Base-by-base conservation (phyloP, 768 basidiomycete genomes). In the Dentipellis sp. region DNA sequence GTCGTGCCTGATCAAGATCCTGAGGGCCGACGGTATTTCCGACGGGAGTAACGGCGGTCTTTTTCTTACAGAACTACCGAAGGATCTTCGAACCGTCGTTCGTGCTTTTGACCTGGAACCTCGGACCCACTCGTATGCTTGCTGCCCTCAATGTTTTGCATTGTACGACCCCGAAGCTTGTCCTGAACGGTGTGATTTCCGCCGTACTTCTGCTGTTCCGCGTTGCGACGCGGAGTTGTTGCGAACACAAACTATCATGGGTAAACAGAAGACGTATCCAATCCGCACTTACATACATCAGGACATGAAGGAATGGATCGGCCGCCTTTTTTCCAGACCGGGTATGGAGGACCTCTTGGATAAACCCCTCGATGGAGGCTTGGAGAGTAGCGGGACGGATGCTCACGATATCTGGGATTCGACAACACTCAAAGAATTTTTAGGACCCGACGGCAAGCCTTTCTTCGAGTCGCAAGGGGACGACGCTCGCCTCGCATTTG, bases 401-500 rank as follows among this genome's bases (percentile, higher is more conserved):
- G 16, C 34, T n/a, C 9, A 16, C 8, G 52, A 52, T 39, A 40
- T 52, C 14, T 52, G 34, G 34, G 52, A 39, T 38, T 34, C 16
- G 16, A 16, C 9, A n/a, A 19, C n/a, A 10, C 23, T 52, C 10
- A 9, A 9, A 9, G 34, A 9, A 10, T 52, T 52, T 23, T 37
- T 37, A 9, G 52, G 52, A n/a, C 52, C 52, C 52, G 52, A 52
- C 22, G 52, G 35, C 9, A 37, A 39, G 22, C 36, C 52, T 37
- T 52, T 52, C 21, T 21, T 52, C 4, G 35, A 8, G 10, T 9
- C 36, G 10, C 35, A 17, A 17, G 35, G 10, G 14, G 14, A 10
- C 12, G 52, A 52, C 11, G 21, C 16, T 19, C 66, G 66, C 1
- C 64, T 67, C 23, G 59, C 63, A 2, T 71, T 72, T 55, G 62